phyloP scores from a whole-genome alignment of 306 rosid genomes.

The Prunus mira region DNA sequence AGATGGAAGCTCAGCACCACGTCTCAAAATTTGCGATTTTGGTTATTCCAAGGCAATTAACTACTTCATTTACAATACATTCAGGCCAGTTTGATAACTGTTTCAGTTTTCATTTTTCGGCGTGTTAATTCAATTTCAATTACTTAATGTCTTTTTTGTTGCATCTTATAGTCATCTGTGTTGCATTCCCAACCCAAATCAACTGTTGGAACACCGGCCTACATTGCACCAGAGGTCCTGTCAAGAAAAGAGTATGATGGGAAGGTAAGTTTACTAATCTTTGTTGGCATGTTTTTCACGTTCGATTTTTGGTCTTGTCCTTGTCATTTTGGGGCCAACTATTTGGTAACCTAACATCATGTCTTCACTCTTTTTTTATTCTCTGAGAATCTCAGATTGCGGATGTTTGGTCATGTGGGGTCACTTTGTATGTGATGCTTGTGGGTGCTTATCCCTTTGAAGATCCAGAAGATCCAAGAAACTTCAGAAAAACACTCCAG shows the following conservation, averaged over 20 bases:
- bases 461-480: slow-evolving; percentile 93
- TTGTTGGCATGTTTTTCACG: background rate
- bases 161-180: slow-evolving; percentile 72
- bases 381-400: slow-evolving; percentile 64
- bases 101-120: too few relatives aligned
- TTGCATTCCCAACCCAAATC: slow-evolving; percentile 98
- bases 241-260: slow-evolving; percentile 89
- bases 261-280: slow-evolving; percentile 45
- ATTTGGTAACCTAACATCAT: slow-evolving; percentile 18
- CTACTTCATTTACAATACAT: background rate
- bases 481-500: slow-evolving; percentile 94
- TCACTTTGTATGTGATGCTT: slow-evolving; percentile 95
- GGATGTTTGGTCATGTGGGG: slow-evolving; percentile 99
- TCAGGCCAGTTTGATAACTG: background rate
- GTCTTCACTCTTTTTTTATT: slow-evolving; percentile 5
- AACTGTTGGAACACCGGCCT: slow-evolving; percentile 98
- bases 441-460: slow-evolving; percentile 99
- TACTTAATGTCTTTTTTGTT: slow-evolving; percentile 10
- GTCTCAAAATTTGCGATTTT: slow-evolving; percentile 92
- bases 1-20: slow-evolving; percentile 89
- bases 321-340: slow-evolving; percentile 18
- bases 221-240: slow-evolving; percentile 93
- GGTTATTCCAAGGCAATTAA: slow-evolving; percentile 88
- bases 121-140: background rate
- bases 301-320: slow-evolving; percentile 8